Evolutionary conservation across 2,329 filamentous ascomycete species (phyloP).

Genomic region (Penicillium digitatum): DNA sequence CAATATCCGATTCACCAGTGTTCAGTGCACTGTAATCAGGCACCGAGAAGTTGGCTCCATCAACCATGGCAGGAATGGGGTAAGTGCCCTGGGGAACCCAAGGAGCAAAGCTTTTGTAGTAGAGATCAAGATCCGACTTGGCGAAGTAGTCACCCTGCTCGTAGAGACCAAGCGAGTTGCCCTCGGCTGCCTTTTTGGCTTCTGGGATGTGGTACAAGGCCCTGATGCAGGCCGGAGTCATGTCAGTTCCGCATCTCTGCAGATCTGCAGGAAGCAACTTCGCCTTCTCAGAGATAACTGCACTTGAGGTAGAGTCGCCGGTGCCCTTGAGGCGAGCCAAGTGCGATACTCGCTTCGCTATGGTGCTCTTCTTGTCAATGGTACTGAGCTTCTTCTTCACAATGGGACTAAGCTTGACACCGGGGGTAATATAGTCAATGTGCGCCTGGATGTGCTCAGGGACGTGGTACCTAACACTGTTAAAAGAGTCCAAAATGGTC

Average conservation of each 20-base stretch:
- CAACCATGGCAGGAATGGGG: constrained; percentile 48
- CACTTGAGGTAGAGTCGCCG: neutral
- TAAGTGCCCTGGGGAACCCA: constrained; percentile 42
- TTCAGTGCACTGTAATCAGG: constrained; percentile 34
- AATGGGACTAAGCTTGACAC: constrained; percentile 48
- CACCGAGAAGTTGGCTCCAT: constrained; percentile 43
- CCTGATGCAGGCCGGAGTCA: constrained; percentile 56
- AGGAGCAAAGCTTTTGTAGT: constrained; percentile 46
- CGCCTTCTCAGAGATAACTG: constrained; percentile 15
- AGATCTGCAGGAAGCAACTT: constrained; percentile 28
- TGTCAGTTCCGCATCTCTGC: constrained; percentile 50
- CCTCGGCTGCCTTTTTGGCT: constrained; percentile 36
- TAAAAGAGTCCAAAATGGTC: neutral
- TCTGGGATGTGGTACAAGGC: constrained; percentile 48
- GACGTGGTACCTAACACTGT: constrained; percentile 44
- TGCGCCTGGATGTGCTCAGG: constrained; percentile 48
- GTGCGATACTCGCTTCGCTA: constrained; percentile 22
- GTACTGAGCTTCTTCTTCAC: constrained; percentile 40
- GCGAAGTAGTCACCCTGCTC: constrained; percentile 54
- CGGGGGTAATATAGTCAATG: constrained; percentile 56
- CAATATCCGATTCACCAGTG: constrained; percentile 51
- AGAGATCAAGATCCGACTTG: constrained; percentile 48
- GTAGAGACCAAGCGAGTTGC: constrained; percentile 53
- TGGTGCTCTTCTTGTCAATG: constrained; percentile 23
- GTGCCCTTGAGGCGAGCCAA: constrained; percentile 12